Evolutionary conservation across 768 basidiomycete genomes (phyloP), one percentile per base, ranked within the genome.

Genomic region (Trichaptum fuscoviolaceum): DNA sequence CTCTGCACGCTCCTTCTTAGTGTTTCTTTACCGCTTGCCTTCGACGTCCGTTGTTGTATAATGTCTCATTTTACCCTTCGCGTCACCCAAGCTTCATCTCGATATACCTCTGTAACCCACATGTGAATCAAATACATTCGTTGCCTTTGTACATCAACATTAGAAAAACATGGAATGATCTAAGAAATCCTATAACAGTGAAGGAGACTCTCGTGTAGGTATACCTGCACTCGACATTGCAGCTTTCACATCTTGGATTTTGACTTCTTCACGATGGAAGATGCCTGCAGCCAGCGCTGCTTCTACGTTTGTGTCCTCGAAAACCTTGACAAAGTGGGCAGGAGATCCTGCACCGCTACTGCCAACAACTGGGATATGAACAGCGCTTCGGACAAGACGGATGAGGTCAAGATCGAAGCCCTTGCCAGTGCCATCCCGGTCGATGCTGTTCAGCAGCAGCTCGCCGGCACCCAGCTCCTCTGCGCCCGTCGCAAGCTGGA

Each of bases 231-330:
- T 71, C 36, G 71, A 72, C 69, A 93, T 72, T 1, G 80, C 77
- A 58, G 77, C 76, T 78, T 98, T 99, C 65, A 98, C 91, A 62
- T 91, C 88, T 60, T 78, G 77, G 68, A 99, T 96, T 57, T 77
- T 81, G 4, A 99, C 96, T 75, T 98, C 92, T 60, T 83, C 85
- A 35, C 97, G 81, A 76, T 99, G 97, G 77, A 99, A 99, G 70
- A 99, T 97, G 1, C 97, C 97, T 12, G 97, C 97, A 10, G 97
- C 97, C 66, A 99, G 77, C 1, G 92, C 97, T 59, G 97, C 94
- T 76, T 96, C 95, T 1, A 89, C 95, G 2, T 79, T 83, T 2
- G 95, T 95, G 70, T 84, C 77, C 66, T 80, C 73, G 76, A 99
- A 99, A 20, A 95, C 91, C 62, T 93, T 85, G n/a, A 87, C 83